Percentiles rank a stretch among this genome's conserved stretches.
Conservation (phyloP, 306 rosid species). For the Begonia fuchsioides region DNA sequence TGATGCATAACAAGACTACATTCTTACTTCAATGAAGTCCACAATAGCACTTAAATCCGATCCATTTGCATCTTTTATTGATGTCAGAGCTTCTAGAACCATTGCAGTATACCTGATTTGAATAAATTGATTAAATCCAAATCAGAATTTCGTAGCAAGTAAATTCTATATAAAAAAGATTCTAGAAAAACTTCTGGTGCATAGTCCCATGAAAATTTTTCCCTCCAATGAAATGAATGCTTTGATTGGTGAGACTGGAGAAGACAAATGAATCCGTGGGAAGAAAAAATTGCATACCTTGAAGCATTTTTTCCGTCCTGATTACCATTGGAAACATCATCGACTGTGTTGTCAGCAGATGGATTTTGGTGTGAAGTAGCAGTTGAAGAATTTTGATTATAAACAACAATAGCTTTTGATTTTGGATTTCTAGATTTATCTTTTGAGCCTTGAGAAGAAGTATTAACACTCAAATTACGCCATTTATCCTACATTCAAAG, state of each 20-base stretch:
- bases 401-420: constrained; percentile 8
- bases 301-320: constrained; percentile 38
- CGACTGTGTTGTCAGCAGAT: constrained; percentile 15
- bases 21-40: constrained; percentile 61
- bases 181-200: no score
- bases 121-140: neutral
- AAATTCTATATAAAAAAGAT: no score
- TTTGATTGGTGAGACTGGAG: neutral
- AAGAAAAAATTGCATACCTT: constrained; percentile 18
- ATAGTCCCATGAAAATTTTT: constrained; percentile 1
- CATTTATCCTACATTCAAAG: constrained; percentile 52
- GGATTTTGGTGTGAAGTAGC: constrained; percentile 2
- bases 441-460: constrained; percentile 36
- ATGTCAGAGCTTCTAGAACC: constrained; percentile 67
- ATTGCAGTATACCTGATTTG: constrained; percentile 44
- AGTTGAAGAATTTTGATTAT: constrained; percentile 11
- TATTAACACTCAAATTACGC: constrained; percentile 58
- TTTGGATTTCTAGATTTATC: constrained; percentile 37
- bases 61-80: constrained; percentile 52
- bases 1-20: constrained; percentile 6
- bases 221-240: neutral
- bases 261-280: neutral
- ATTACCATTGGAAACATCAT: constrained; percentile 21
- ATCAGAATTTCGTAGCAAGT: no score
- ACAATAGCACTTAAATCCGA: constrained; percentile 57